A percentile compares a stretch with the other conserved stretches of the same genome.
These are phyloP conservation scores for Macadamia integrifolia DNA, from an alignment of 164 flowering plant species.

Conservation along the genomic window DNA sequence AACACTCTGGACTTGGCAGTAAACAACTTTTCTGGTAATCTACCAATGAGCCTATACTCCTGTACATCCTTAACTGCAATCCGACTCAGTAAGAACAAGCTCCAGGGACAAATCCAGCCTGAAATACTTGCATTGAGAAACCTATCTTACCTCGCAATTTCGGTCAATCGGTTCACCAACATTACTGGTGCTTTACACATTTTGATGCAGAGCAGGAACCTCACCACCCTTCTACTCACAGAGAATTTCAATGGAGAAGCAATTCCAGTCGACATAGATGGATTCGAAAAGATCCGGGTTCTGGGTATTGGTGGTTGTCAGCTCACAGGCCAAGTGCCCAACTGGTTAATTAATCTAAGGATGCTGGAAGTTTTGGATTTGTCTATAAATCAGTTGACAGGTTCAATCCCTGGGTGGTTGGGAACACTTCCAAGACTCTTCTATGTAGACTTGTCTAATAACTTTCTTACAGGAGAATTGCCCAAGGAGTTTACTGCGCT, in stretches of 20 bases:
- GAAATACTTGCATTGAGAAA: conserved; percentile 30
- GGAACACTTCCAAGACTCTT: conserved; percentile 43
- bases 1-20: conserved; percentile 28
- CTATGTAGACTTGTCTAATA: conserved; percentile 51
- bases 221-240: conserved; percentile 37
- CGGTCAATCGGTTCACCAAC: conserved; percentile 41
- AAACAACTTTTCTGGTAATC: conserved; percentile 39
- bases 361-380: conserved; percentile 46
- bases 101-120: conserved; percentile 42
- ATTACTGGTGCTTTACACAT: conserved; percentile 36
- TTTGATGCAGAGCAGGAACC: conserved; percentile 36
- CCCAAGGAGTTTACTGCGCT: conserved; percentile 22
- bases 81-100: conserved; percentile 37
- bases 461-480: conserved; percentile 40
- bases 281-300: conserved; percentile 41
- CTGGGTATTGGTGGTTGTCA: conserved; percentile 46
- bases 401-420: conserved; percentile 51
- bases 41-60: conserved; percentile 42
- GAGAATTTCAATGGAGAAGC: conserved; percentile 36
- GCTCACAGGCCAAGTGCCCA: conserved; percentile 42
- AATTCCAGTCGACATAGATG: conserved; percentile 34
- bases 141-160: conserved; percentile 51
- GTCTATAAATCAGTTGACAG: conserved; percentile 43
- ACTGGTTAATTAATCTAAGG: conserved; percentile 38
- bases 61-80: conserved; percentile 49